Percentiles rank a stretch among this genome's conserved stretches.
Conservation (phyloP, 306 rosid genomes). For the Adenanthera pavonina region DNA sequence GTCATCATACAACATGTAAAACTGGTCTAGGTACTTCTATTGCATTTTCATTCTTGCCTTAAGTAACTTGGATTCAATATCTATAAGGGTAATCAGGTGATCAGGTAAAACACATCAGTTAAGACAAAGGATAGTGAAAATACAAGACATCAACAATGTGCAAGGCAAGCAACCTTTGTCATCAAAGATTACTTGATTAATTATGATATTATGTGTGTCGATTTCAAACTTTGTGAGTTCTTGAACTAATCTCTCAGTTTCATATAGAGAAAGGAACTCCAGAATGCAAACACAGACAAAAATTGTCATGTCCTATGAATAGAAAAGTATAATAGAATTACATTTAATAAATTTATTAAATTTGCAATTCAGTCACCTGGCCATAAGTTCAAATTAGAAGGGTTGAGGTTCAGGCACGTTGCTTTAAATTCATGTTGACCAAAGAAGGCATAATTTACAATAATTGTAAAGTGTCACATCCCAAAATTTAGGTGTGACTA, state of each 20-base stretch:
- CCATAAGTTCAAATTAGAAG: no score
- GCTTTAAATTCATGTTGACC: no score
- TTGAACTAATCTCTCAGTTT: slow-evolving; percentile 81
- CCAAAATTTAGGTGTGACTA: no score
- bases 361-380: neutral
- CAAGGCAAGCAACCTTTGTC: slow-evolving; percentile 58
- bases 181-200: slow-evolving; percentile 68
- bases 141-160: neutral
- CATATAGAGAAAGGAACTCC: slow-evolving; percentile 76
- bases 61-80: slow-evolving; percentile 63
- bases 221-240: slow-evolving; percentile 77
- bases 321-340: slow-evolving; percentile 25
- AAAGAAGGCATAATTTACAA: no score
- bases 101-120: neutral
- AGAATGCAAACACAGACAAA: slow-evolving; percentile 82
- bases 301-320: slow-evolving; percentile 75
- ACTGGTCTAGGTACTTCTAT: slow-evolving; percentile 72
- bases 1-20: slow-evolving; percentile 77
- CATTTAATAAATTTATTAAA: neutral
- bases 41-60: slow-evolving; percentile 84
- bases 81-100: slow-evolving; percentile 41
- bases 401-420: no score
- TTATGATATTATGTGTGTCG: slow-evolving; percentile 74
- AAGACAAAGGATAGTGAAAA: neutral
- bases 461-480: no score